Evolutionary conservation across 805 yeast genomes (phyloP).

Genomic region (Ogataea ramenticola): DNA sequence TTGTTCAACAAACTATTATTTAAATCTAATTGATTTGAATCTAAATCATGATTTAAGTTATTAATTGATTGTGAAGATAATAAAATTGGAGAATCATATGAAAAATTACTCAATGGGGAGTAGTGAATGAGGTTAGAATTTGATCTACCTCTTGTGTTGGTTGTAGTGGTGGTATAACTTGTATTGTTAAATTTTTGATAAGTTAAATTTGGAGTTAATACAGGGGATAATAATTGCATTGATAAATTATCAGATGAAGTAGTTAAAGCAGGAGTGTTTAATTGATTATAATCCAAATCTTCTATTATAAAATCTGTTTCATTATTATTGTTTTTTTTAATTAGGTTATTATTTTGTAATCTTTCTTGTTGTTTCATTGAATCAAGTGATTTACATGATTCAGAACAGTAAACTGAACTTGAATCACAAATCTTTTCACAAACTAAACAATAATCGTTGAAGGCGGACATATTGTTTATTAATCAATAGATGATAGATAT

Average conservation of each 20-base stretch:
- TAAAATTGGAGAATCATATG: slow-evolving; percentile 26
- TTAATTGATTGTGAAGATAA: slow-evolving; percentile 6
- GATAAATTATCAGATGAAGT: not conserved
- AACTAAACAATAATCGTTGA: slow-evolving; percentile 29
- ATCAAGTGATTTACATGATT: slow-evolving; percentile 21
- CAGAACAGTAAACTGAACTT: slow-evolving; percentile 27
- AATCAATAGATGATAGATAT: too few species aligned
- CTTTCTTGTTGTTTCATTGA: not conserved
- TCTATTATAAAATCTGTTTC: not conserved
- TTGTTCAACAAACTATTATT: too few species aligned
- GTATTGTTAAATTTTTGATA: not conserved
- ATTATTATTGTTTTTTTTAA: not conserved
- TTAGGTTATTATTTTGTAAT: not conserved
- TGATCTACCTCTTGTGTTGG: not conserved
- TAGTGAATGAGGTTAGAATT: not conserved
- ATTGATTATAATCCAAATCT: not conserved
- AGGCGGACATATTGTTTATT: slow-evolving; percentile 40
- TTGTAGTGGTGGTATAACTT: slow-evolving; percentile 1
- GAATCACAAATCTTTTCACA: slow-evolving; percentile 27
- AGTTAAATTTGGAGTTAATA: slow-evolving; percentile 20
- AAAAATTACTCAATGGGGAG: slow-evolving; percentile 20
- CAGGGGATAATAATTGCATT: slow-evolving; percentile 17
- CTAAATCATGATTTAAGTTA: slow-evolving; percentile 17
- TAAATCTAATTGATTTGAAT: slow-evolving; percentile 23
- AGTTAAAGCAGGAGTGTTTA: not conserved